A percentile compares a stretch with the other conserved stretches of the same genome.
phyloP scores from a whole-genome alignment of 2,329 filamentous ascomycete genomes.

The Aspergillus niger region DNA sequence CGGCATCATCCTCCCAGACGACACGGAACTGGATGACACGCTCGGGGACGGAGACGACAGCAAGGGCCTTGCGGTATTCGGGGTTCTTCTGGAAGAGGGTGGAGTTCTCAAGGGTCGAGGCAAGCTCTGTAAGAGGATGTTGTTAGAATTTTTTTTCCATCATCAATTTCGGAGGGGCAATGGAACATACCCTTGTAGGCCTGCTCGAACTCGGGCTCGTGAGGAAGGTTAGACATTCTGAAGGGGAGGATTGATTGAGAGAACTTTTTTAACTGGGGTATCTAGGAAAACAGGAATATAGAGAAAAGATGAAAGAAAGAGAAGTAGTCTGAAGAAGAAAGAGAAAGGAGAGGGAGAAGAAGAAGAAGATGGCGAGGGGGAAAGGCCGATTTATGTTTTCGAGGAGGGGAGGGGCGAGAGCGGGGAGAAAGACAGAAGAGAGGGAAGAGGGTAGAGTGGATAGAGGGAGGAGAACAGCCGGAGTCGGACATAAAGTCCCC shows the following conservation, averaged over 20 bases:
- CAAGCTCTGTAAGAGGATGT: constrained; percentile 68
- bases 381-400: constrained; percentile 28
- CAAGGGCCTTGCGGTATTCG: constrained; percentile 88
- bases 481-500: constrained; percentile 33
- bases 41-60: constrained; percentile 87
- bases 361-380: constrained; percentile 7
- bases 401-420: background rate
- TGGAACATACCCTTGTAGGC: constrained; percentile 79
- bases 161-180: background rate
- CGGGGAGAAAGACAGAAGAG: background rate
- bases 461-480: constrained; percentile 23
- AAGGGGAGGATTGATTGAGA: constrained; percentile 14
- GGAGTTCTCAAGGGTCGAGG: constrained; percentile 90
- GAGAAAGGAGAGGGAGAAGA: constrained; percentile 10
- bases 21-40: constrained; percentile 97
- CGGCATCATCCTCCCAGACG: constrained; percentile 93
- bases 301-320: constrained; percentile 17
- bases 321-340: constrained; percentile 19
- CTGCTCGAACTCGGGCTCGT: constrained; percentile 98
- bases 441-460: constrained; percentile 15
- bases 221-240: constrained; percentile 78
- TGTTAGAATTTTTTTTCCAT: background rate
- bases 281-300: constrained; percentile 9
- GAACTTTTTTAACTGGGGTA: constrained; percentile 5
- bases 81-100: constrained; percentile 91